Evolutionary conservation across 2,329 filamentous ascomycete genomes (phyloP), one percentile per base, ranked within the genome.

Genomic region (Stagonosporopsis rhizophila): DNA sequence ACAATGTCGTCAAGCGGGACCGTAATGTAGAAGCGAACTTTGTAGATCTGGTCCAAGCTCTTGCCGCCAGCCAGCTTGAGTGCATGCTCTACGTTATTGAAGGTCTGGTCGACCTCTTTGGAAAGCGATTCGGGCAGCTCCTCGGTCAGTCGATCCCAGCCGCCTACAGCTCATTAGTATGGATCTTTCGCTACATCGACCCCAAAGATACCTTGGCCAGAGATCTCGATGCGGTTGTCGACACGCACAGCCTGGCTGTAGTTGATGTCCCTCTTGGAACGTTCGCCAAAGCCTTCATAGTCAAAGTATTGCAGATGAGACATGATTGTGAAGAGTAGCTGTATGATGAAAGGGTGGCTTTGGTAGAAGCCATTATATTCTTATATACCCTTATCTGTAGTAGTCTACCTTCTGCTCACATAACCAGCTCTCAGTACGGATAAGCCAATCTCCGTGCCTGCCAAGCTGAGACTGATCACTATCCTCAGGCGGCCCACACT

Each of bases 81-180:
- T 35, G 73, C 76, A n/a, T 75, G 66, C 2, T 87, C 81, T 11
- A 86, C 80, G 54, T 86, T 87, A 12, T 65, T 71, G 59, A 87
- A 86, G 0, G 83, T 81, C 40, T 67, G 68, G 12, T 65, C 64
- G n/a, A 73, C 52, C 55, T 73, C 66, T 1, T 52, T 52, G 1
- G 48, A 40, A 22, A 70, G 30, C 8, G 58, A 45, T 4, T 58
- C 42, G 8, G 68, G 67, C n/a, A 64, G 61, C 9, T 58, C 55
- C 42, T 69, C 67, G 6, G 64, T 70, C 6, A 53, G 23, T 3
- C 61, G 64, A 37, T 70, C 62, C 66, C 64, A 72, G 7, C 67
- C 69, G 23, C 67, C 68, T 70, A 11, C 12, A 37, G 7, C n/a
- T 2, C 14, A 27, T 52, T 19, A 59, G 37, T 32, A 32, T 8